Evolutionary conservation across 164 flowering plant genomes (phyloP), one percentile per base, ranked within the genome.

Genomic region (Macadamia tetraphylla): DNA sequence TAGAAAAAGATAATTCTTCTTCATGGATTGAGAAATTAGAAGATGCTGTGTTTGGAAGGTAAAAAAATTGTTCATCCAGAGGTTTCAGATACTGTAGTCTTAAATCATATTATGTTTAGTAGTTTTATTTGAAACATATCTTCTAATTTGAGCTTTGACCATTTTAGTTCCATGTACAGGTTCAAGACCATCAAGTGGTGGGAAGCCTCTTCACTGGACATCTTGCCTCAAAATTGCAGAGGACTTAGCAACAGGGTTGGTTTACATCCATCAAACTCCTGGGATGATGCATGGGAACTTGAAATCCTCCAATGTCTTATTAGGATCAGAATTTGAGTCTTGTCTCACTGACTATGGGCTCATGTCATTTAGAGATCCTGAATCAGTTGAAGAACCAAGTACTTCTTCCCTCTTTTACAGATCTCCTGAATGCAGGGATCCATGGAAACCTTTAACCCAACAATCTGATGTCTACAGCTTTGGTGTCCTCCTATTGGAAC

Each of bases 121-220:
- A 10, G 46, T 30, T 18, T 18, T 17, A 42, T 23, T 66, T 32
- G 52, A 57, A 63, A 44, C 29, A 56, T 13, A 17, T 13, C 17
- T 44, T 29, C 31, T 29, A 6, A 9, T 52, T 1, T 58, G 52
- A 8, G 51, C 9, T 46, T 11, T 46, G 51, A 46, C 9, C 13
- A 46, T 8, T 43, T 5, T 43, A 43, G 9, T 43, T 43, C 48
- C 48, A 5, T 9, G 9, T 46, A 46, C 86, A 94, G 98, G 98
- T 60, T 79, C 96, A 69, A 87, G 89, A 79, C 76, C 85, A 66
- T 78, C 92, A 29, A 90, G 89, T 51, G 86, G 91, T 59, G 97
- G 97, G 58, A 94, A 94, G 82, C 98, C 98, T 52, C 88, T 94
- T 35, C 98, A 94, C 75, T 94, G 97, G 97, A 94, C 97, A 53